Evolutionary conservation across 306 rosid species (phyloP).

Genomic region (Coriaria nepalensis): DNA sequence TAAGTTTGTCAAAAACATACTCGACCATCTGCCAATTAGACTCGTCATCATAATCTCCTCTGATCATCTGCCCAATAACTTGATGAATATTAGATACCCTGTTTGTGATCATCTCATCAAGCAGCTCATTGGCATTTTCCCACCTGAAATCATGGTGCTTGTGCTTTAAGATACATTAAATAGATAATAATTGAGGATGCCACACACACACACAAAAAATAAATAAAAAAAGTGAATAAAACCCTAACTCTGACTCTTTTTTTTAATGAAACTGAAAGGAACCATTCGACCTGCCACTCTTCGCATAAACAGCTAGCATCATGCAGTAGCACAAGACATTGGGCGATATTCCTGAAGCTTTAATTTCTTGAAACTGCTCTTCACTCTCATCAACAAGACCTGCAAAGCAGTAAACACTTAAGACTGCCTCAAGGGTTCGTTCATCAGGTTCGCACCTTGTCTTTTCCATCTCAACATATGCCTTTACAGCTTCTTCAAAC

Average conservation of each 20-base stretch:
- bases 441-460: conserved; percentile 64
- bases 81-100: conserved; percentile 78
- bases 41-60: conserved; percentile 86
- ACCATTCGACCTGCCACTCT: conserved; percentile 68
- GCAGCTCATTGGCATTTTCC: conserved; percentile 60
- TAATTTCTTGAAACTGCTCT: conserved; percentile 86
- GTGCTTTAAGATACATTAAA: conserved; percentile 13
- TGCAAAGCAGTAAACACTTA: conserved; percentile 68
- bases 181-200: not conserved
- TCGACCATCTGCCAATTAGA: conserved; percentile 98
- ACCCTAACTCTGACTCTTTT: no score
- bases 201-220: not conserved
- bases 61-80: conserved; percentile 85
- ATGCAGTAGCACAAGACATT: conserved; percentile 88
- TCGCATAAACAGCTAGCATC: conserved; percentile 91
- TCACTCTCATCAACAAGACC: conserved; percentile 83
- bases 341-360: conserved; percentile 63
- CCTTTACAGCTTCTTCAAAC: conserved; percentile 73
- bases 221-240: no score
- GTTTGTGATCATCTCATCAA: conserved; percentile 58
- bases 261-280: no score
- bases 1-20: conserved; percentile 88
- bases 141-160: conserved; percentile 39
- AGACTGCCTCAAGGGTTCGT: conserved; percentile 64
- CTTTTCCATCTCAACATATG: conserved; percentile 70